Percentiles rank a stretch among this genome's conserved stretches.
Evolutionary conservation across 208 protist species (phyloP).

Genomic region (Novymonas esmeraldas): DNA sequence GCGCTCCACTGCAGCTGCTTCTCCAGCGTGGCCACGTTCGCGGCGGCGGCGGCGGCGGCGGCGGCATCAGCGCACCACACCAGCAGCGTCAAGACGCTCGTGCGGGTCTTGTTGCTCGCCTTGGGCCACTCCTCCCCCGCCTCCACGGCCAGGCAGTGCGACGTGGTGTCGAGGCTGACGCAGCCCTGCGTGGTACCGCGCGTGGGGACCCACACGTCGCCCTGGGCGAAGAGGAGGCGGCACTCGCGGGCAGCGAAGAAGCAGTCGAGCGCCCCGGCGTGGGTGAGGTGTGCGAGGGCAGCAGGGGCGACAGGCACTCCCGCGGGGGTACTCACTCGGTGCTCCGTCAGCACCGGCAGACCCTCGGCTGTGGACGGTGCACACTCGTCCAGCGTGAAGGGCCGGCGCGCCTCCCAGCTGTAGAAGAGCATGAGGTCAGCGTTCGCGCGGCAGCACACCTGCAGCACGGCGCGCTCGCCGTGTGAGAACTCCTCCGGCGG

Average conservation of each 20-base stretch:
- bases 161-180: slow-evolving; percentile 38
- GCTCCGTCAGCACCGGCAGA: slow-evolving; percentile 2
- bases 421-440: slow-evolving; percentile 31
- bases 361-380: background rate
- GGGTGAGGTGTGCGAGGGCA: slow-evolving; percentile 41
- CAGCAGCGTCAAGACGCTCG: slow-evolving; percentile 40
- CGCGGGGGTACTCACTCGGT: slow-evolving; percentile 11
- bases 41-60: slow-evolving; percentile 9
- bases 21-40: slow-evolving; percentile 17
- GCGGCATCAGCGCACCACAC: slow-evolving; percentile 28
- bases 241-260: slow-evolving; percentile 32
- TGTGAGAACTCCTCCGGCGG: slow-evolving; percentile 27
- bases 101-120: slow-evolving; percentile 13
- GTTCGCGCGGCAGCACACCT: slow-evolving; percentile 34
- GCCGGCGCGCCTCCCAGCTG: slow-evolving; percentile 30
- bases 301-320: slow-evolving; percentile 39
- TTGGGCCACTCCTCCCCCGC: slow-evolving; percentile 34
- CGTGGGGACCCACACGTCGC: slow-evolving; percentile 53
- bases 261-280: slow-evolving; percentile 30
- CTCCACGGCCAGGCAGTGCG: slow-evolving; percentile 54
- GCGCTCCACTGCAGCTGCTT: slow-evolving; percentile 36
- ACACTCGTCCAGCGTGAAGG: slow-evolving; percentile 25
- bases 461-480: slow-evolving; percentile 29
- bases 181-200: slow-evolving; percentile 34
- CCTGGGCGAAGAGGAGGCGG: slow-evolving; percentile 41